Evolutionary conservation across 2,329 filamentous ascomycete species (phyloP), one percentile per base, ranked within the genome.

Genomic region (Ceratocystis albifundus): DNA sequence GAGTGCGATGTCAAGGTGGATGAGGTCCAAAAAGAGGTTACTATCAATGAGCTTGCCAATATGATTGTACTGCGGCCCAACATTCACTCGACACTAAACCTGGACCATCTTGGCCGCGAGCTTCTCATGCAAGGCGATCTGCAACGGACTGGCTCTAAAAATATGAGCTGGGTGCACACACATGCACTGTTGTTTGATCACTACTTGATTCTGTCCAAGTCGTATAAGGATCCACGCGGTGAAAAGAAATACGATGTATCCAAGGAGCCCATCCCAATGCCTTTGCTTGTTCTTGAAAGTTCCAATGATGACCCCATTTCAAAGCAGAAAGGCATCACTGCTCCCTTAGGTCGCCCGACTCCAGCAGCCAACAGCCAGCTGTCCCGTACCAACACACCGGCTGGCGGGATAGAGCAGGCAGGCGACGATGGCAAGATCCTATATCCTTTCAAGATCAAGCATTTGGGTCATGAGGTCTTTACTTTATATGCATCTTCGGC

Each of bases 161-260:
- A 91, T 66, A 94, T 97, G 73, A 88, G 87, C 69, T 96, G 93
- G 88, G 86, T 97, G 6, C 94, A 99, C 72, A 95, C 90, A 0
- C 91, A 96, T 74, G 91, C 90, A 1, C 82, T 99, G 59, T 81
- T 99, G 0, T 97, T 99, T 73, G 95, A 99, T 72, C 92, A 99
- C 76, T 99, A 96, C 74, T 82, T 99, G 46, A 92, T 99, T 44
- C 78, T 99, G 57, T 89, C 94, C 48, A 99, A 99, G 78, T 81
- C 90, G 6, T 80, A 86, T 2, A 90, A 91, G 71, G 84, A 86
- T 57, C 82, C 85, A 57, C 84, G 83, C 61, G 83, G 83, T n/a
- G 82, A 87, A 65, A 94, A 88, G 76, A 90, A 89, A 71, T 99
- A 94, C 71, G 94, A 99, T 74, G 93, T 99, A 41, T 96, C 92